phyloP scores from a whole-genome alignment of 2,329 filamentous ascomycete species.

The Pleoardoris graminearum region DNA sequence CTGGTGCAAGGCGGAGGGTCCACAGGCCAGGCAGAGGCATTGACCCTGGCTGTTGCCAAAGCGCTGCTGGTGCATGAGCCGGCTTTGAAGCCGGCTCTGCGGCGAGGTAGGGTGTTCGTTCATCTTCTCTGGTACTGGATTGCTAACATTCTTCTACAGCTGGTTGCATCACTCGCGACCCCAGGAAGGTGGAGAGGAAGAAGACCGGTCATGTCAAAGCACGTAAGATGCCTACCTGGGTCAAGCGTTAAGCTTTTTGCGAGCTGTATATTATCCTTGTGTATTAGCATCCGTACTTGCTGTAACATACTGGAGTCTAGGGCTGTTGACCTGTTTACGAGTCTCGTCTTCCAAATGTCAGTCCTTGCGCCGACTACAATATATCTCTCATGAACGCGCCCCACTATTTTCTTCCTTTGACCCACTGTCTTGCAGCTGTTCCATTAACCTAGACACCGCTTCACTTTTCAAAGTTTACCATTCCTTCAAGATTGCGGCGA shows the following conservation, averaged over 20 bases:
- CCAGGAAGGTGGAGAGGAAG: slow-evolving; percentile 94
- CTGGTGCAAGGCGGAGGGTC: slow-evolving; percentile 82
- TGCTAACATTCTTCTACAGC: slow-evolving; percentile 65
- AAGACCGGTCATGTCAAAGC: slow-evolving; percentile 96
- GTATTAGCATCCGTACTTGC: neutral
- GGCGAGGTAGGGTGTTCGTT: slow-evolving; percentile 71
- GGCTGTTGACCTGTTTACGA: neutral
- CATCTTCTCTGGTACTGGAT: neutral
- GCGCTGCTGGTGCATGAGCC: slow-evolving; percentile 91
- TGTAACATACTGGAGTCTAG: slow-evolving; percentile 5
- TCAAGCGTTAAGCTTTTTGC: slow-evolving; percentile 67
- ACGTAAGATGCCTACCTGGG: slow-evolving; percentile 97
- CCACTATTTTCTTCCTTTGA: neutral
- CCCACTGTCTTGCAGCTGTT: neutral
- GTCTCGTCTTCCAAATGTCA: neutral
- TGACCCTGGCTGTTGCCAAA: slow-evolving; percentile 87
- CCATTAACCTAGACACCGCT: neutral
- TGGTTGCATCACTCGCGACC: slow-evolving; percentile 88
- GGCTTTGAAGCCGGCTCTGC: slow-evolving; percentile 80
- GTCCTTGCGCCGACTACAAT: neutral
- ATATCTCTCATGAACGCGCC: neutral
- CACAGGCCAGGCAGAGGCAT: slow-evolving; percentile 92
- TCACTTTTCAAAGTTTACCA: neutral
- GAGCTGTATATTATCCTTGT: slow-evolving; percentile 6
- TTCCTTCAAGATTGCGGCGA: no score